Evolutionary conservation across 495 filamentous ascomycete species (phyloP).

Genomic region (Lindgomyces ingoldianus): DNA sequence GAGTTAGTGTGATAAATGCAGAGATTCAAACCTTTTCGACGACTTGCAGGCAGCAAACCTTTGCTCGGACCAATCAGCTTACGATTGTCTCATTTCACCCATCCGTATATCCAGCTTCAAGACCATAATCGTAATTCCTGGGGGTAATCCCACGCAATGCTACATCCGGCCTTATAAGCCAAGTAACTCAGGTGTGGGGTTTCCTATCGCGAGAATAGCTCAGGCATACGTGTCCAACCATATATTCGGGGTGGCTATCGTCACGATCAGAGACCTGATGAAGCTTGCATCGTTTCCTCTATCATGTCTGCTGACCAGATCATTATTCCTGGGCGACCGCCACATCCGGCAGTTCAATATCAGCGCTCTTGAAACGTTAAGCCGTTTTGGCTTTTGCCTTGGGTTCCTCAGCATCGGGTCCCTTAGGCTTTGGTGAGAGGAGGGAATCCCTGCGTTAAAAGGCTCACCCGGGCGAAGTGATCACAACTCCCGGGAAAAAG

Average conservation of each 20-base stretch:
- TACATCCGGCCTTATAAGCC: neutral
- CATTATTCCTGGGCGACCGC: neutral
- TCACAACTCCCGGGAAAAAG: neutral
- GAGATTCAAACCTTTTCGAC: constrained; percentile 1
- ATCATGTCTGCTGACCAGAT: constrained; percentile 6
- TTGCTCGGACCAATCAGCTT: constrained; percentile 20
- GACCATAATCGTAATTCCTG: neutral
- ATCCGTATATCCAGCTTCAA: neutral
- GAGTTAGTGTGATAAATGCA: neutral
- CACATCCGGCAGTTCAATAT: constrained; percentile 4
- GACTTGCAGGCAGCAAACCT: constrained; percentile 23
- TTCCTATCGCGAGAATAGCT: neutral
- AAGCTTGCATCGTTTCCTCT: constrained; percentile 18
- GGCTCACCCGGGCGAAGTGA: too few relatives aligned
- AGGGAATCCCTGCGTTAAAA: neutral
- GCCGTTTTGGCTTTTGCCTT: constrained; percentile 4
- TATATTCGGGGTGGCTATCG: constrained; percentile 22
- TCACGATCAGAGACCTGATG: constrained; percentile 6
- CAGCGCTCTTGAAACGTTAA: constrained; percentile 7
- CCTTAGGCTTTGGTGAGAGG: neutral
- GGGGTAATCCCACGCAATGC: neutral
- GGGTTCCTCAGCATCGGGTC: neutral
- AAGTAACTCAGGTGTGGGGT: neutral
- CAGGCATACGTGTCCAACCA: constrained; percentile 14
- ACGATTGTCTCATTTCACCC: neutral